Percentiles rank a stretch among this genome's conserved stretches.
Evolutionary conservation across 2,329 filamentous ascomycete genomes (phyloP).

Genomic region (Colletotrichum chrysophilum): DNA sequence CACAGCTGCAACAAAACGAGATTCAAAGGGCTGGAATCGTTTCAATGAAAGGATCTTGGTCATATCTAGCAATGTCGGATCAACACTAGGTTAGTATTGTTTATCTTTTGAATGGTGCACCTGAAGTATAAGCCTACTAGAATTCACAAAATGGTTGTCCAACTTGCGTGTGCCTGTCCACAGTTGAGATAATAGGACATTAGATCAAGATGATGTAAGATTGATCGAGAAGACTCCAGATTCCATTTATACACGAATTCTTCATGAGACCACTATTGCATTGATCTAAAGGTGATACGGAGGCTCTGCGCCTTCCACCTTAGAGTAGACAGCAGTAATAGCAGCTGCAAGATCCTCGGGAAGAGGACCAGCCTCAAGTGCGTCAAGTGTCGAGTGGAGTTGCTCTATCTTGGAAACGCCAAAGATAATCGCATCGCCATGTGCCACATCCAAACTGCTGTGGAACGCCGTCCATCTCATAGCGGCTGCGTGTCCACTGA

Average conservation of each 20-base stretch:
- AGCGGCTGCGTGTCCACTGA: background rate
- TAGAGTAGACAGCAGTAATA: background rate
- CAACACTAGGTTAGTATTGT: background rate
- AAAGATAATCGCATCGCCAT: background rate
- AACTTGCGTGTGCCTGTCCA: too few relatives aligned
- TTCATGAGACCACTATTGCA: accelerated
- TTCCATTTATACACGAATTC: accelerated
- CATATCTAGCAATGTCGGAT: background rate
- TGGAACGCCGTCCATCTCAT: background rate
- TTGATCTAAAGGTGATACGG: background rate
- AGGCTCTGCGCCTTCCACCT: background rate
- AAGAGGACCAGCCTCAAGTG: background rate
- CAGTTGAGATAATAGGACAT: too few relatives aligned
- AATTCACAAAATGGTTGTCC: too few relatives aligned
- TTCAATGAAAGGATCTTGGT: background rate
- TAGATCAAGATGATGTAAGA: background rate
- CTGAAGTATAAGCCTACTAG: background rate
- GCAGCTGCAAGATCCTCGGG: background rate
- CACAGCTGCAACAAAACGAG: background rate
- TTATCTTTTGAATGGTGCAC: background rate
- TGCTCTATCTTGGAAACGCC: background rate
- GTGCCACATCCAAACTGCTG: background rate
- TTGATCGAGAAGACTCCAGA: background rate
- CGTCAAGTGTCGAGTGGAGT: background rate
- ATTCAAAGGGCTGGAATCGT: background rate